Evolutionary conservation across 2,329 filamentous ascomycete species (phyloP), one percentile per base, ranked within the genome.

Genomic region (Tolypocladium album): DNA sequence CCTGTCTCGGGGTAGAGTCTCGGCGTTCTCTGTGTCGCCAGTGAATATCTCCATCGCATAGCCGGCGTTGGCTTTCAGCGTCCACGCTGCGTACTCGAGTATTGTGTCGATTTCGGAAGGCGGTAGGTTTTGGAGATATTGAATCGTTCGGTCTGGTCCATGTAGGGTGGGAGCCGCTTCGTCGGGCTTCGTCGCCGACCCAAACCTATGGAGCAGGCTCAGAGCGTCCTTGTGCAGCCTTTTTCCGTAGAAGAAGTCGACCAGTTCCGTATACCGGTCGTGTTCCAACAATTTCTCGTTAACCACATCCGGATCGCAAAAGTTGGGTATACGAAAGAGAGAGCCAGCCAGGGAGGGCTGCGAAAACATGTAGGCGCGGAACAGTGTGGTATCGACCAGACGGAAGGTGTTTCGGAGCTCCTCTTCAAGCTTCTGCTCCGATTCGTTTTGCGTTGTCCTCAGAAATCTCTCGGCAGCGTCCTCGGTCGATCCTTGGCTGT

Each of bases 211-310:
- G 0, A 99, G 80, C 38, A 97, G 77, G 64, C 91, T 88, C 22
- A 99, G 76, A 0, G 94, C 93, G 69, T 95, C 87, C 22, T 88
- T 85, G 73, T 99, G 94, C 47, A 97, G 81, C 72, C 88, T 92
- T 76, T 99, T 99, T 64, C 94, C 94, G 68, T 95, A 91, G 66
- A 97, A 87, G 70, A 99, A 99, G 72, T 97, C 93, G n/a, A 99
- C 92, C 1, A 99, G 79, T 74, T 97, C 93, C 58, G 88, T 93
- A 73, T 96, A 97, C 39, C 92, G 86, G 61, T 89, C 89, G 47
- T 88, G 90, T 71, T 96, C 90, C 61, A 96, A 86, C 5, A 99
- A 78, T 67, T 92, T 92, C 72, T 96, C 90, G 70, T 96, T 94
- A 27, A 99, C 93, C 3, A 97, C 94, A 38, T 90, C 88, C 0